Percentiles rank a stretch among this genome's conserved stretches.
Conservation (phyloP, 257 asterid species). For the Eustoma russellianum region DNA sequence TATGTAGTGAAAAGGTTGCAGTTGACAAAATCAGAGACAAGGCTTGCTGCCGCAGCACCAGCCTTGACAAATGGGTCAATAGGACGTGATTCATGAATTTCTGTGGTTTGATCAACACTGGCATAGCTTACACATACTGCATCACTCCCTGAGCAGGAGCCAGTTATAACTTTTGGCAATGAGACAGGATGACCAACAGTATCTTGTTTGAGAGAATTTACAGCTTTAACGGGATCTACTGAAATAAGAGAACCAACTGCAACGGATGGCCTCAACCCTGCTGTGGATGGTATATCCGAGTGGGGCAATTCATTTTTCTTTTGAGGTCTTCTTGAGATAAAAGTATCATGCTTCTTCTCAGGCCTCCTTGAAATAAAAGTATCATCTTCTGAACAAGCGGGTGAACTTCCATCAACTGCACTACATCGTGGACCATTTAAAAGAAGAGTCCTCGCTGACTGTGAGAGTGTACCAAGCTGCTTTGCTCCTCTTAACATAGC, state of each 20-base stretch:
- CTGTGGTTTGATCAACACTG: constrained; percentile 20
- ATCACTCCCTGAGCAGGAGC: constrained; percentile 16
- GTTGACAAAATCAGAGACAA: constrained; percentile 70
- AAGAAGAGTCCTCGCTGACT: constrained; percentile 71
- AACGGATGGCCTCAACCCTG: constrained; percentile 34
- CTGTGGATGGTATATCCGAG: constrained; percentile 28
- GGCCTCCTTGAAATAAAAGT: constrained; percentile 47
- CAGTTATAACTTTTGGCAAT: constrained; percentile 22
- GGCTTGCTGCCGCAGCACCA: constrained; percentile 79
- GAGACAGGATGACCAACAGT: constrained; percentile 17
- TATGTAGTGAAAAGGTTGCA: constrained; percentile 37
- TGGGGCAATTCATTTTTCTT: constrained; percentile 37
- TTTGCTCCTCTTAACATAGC: constrained; percentile 84
- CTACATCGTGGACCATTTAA: constrained; percentile 66
- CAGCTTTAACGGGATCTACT: constrained; percentile 36
- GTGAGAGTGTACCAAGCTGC: constrained; percentile 79
- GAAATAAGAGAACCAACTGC: constrained; percentile 41
- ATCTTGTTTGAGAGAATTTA: constrained; percentile 24
- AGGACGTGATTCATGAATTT: constrained; percentile 42
- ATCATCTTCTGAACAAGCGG: constrained; percentile 78
- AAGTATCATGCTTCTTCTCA: constrained; percentile 50
- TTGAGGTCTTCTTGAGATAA: constrained; percentile 42
- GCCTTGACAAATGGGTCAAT: constrained; percentile 71
- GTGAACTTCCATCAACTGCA: constrained; percentile 71
- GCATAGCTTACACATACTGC: constrained; percentile 33